Conservation (phyloP, 2,329 filamentous ascomycete species). For the Penicillium expansum region DNA sequence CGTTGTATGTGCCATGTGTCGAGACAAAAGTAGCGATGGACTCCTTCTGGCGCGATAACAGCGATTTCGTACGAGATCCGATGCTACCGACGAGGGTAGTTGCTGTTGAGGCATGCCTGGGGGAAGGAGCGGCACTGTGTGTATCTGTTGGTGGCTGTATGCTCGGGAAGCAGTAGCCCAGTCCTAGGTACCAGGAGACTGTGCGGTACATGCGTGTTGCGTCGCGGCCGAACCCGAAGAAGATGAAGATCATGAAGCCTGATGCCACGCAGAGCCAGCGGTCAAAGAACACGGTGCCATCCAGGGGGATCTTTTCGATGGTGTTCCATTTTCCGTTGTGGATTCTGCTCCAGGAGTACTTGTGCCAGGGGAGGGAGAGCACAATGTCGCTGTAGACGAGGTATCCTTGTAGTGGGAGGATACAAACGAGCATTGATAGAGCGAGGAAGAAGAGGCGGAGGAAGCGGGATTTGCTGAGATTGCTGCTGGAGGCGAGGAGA, state of each 20-base stretch:
- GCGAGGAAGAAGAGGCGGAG: conserved; percentile 50
- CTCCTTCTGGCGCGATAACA: conserved; percentile 24
- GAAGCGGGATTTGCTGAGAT: conserved; percentile 60
- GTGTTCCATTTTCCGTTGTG: conserved; percentile 52
- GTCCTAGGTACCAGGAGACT: conserved; percentile 43
- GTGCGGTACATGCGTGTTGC: conserved; percentile 55
- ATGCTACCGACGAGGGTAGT: conserved; percentile 23
- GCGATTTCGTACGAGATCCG: conserved; percentile 28
- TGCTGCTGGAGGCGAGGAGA: conserved; percentile 50
- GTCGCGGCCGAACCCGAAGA: conserved; percentile 64
- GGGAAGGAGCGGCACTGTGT: not conserved
- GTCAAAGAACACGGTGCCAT: conserved; percentile 51
- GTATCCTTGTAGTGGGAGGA: conserved; percentile 54
- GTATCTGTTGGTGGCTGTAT: conserved; percentile 22
- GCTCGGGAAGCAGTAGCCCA: conserved; percentile 35
- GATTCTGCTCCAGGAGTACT: conserved; percentile 54
- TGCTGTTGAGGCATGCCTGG: conserved; percentile 8
- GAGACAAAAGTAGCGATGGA: not conserved
- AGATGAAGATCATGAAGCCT: conserved; percentile 58
- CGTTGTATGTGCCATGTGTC: conserved; percentile 4
- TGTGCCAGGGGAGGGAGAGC: conserved; percentile 34
- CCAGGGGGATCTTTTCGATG: conserved; percentile 49
- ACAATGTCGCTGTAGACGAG: conserved; percentile 48
- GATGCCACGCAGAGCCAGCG: conserved; percentile 57
- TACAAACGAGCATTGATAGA: conserved; percentile 55